Conservation (phyloP, 2,329 filamentous ascomycete genomes). For the Lachnellula hyalina region DNA sequence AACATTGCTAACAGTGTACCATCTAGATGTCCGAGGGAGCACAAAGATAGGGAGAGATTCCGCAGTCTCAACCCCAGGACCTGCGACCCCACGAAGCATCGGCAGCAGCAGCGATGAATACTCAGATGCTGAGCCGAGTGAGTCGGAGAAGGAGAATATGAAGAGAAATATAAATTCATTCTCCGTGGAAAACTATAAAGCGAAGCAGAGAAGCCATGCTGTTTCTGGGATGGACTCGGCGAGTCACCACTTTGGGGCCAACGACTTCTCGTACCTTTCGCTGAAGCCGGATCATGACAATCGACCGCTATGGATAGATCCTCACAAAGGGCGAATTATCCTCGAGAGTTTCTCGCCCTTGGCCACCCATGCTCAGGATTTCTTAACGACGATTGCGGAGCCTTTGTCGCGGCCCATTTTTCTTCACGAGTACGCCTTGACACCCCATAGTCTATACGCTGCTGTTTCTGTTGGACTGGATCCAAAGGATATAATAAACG, state of each 20-base stretch:
- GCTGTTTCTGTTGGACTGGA: constrained; percentile 92
- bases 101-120: constrained; percentile 50
- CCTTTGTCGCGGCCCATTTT: constrained; percentile 84
- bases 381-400: constrained; percentile 93
- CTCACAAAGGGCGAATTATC: constrained; percentile 78
- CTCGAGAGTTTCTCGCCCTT: constrained; percentile 90
- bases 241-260: constrained; percentile 31
- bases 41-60: constrained; percentile 53
- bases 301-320: constrained; percentile 91
- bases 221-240: constrained; percentile 26
- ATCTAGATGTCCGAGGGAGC: constrained; percentile 40
- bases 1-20: constrained; percentile 28
- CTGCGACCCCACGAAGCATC: constrained; percentile 54
- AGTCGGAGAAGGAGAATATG: constrained; percentile 47
- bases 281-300: constrained; percentile 87
- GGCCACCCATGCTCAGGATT: constrained; percentile 83
- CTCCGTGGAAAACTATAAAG: constrained; percentile 34
- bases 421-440: constrained; percentile 90
- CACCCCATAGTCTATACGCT: constrained; percentile 88
- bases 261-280: constrained; percentile 71
- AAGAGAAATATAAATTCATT: constrained; percentile 57
- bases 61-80: constrained; percentile 54
- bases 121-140: constrained; percentile 45
- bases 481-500: constrained; percentile 82
- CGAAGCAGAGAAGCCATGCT: constrained; percentile 11